These are phyloP conservation scores for Ustilago sp. DNA, from an alignment of 1,284 basidiomycete species.

Conservation along the genomic window DNA sequence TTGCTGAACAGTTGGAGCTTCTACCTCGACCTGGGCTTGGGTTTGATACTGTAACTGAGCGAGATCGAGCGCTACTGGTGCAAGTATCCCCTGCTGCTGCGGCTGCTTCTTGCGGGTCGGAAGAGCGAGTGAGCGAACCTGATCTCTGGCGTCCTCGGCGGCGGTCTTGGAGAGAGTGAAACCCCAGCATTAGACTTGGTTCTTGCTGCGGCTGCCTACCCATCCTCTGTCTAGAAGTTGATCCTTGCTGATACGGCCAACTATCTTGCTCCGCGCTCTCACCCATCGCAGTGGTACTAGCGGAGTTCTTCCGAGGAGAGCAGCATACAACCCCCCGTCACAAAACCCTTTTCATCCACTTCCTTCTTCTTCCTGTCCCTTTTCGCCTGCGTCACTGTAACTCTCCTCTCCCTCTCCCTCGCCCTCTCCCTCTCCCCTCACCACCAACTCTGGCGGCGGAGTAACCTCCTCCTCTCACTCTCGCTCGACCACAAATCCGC, in stretches of 20 bases:
- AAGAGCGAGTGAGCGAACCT: slow-evolving; percentile 18
- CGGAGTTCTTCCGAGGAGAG: slow-evolving; percentile 18
- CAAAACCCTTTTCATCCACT: slow-evolving; percentile 9
- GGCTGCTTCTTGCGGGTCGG: not conserved
- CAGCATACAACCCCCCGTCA: slow-evolving; percentile 32
- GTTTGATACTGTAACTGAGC: slow-evolving; percentile 20
- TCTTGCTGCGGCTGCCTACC: slow-evolving; percentile 14
- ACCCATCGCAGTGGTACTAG: not conserved
- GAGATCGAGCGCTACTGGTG: not conserved
- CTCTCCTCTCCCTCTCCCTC: slow-evolving; percentile 9
- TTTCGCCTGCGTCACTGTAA: slow-evolving; percentile 28
- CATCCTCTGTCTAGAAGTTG: not conserved
- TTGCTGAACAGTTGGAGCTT: slow-evolving; percentile 7
- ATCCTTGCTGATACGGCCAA: slow-evolving; percentile 14
- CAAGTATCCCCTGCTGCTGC: not conserved
- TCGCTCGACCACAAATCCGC: slow-evolving; percentile 58
- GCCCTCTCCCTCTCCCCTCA: no score
- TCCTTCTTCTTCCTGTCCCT: slow-evolving; percentile 12
- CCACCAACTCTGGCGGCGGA: slow-evolving; percentile 20
- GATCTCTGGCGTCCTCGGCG: slow-evolving; percentile 7
- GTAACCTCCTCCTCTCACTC: slow-evolving; percentile 47
- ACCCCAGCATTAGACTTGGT: slow-evolving; percentile 28
- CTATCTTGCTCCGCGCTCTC: not conserved
- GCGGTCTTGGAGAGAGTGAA: not conserved
- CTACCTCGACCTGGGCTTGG: slow-evolving; percentile 6